Evolutionary conservation across 2,329 filamentous ascomycete genomes (phyloP), one percentile per base, ranked within the genome.

Genomic region (Aspergillus melleus): DNA sequence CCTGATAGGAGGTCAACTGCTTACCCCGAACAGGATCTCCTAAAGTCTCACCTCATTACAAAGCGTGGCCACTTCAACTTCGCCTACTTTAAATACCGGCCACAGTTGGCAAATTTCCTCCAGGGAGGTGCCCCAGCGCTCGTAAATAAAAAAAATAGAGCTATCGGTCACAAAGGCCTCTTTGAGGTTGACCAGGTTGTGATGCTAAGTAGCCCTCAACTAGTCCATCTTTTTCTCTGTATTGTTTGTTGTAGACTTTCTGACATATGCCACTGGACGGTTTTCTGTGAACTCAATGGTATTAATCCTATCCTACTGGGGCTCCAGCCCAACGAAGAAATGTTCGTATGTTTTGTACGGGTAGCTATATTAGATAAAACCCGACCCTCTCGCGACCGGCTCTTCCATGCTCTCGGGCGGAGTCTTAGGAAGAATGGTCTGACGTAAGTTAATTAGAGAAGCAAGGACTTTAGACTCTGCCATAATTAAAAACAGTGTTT

Each of bases 141-240:
- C 49, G 16, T 62, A 62, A 11, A 62, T 22, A 29, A 62, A 56
- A 36, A 60, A 58, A 11, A 58, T 10, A 4, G 36, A 52, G 32
- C 49, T 52, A 1, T 51, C 22, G 4, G 49, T 24, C n/a, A 60
- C 47, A 51, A 62, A 62, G 8, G 49, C 58, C 44, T 62, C 61
- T 55, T 53, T 55, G 5, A 62, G 44, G 14, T 55, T 60, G 1
- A 60, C 29, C 19, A 62, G 12, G 29, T 62, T 55, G 6, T 14
- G 49, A 49, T 62, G 55, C 6, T 16, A 53, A 47, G 52, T 55
- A n/a, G 49, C 11, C 20, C 19, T 44, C 20, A 62, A 39, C 20
- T 29, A 14, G 30, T 55, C 29, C 20, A 57, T 32, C 22, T 30
- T 36, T 19, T 47, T 14, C 14, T 60, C 32, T 42, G 44, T 36